A percentile compares a stretch with the other conserved stretches of the same genome.
These are phyloP conservation scores for Dittrichia graveolens DNA, from an alignment of 129 eudicot species.

Conservation along the genomic window DNA sequence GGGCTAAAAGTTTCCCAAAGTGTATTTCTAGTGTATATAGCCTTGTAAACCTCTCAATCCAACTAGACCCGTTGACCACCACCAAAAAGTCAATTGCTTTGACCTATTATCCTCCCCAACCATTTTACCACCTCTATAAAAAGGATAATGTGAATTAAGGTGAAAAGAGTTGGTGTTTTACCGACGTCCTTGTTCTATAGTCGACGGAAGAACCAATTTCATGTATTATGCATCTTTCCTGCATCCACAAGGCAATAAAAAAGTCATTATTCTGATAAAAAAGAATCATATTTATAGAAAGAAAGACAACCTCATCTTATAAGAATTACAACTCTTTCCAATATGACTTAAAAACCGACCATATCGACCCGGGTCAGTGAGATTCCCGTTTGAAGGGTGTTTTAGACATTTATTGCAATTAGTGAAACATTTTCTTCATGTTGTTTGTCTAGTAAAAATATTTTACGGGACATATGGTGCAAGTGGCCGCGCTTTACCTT, in stretches of 20 bases:
- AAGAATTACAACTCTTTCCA: not conserved
- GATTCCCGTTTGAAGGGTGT: not conserved
- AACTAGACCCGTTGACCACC: not conserved
- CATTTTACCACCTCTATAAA: conserved; percentile 2
- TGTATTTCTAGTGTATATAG: not conserved
- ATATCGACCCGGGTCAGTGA: not conserved
- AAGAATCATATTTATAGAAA: not conserved
- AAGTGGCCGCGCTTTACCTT: no score
- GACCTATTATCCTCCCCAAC: not conserved
- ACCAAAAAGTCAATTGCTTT: no score
- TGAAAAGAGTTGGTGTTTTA: conserved; percentile 27
- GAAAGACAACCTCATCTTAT: not conserved
- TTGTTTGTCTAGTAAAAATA: not conserved
- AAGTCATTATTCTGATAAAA: conserved; percentile 12
- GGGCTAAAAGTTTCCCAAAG: not conserved
- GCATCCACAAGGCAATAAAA: conserved; percentile 31
- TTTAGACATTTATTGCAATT: not conserved
- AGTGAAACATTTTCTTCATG: not conserved
- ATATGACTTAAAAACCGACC: not conserved
- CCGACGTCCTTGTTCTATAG: conserved; percentile 88
- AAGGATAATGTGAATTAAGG: not conserved
- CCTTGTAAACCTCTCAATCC: conserved; percentile 3
- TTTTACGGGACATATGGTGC: no score
- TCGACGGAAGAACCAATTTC: conserved; percentile 90
- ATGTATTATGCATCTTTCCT: conserved; percentile 91